Evolutionary conservation across 768 basidiomycete species (phyloP), one percentile per base, ranked within the genome.

Genomic region (Strobilomyces dryophilus): DNA sequence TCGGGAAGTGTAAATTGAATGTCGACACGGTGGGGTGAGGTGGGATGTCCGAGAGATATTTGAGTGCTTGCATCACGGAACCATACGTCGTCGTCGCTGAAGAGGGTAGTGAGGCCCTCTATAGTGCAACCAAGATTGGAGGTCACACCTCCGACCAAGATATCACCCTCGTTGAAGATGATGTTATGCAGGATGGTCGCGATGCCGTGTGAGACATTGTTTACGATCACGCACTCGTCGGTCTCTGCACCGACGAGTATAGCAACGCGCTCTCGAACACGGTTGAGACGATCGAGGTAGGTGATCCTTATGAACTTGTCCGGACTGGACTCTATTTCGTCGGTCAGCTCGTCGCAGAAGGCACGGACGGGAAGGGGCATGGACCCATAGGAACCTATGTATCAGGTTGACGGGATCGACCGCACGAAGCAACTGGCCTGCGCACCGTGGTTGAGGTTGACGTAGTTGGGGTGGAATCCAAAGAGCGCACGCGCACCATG

Each of bases 101-200:
- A 41, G n/a, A 32, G 42, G 41, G 40, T 34, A 0, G 15, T 47
- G 47, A 45, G 51, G n/a, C 2, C 7, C n/a, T n/a, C n/a, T n/a
- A 52, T 8, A 20, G 14, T 5, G 21, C 5, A 14, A 11, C 11
- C 17, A 52, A 7, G 37, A 57, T 60, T 8, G 50, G 47, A 2
- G 41, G 37, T 6, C 32, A 26, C 26, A 73, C 79, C 41, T 62
- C 68, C 73, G 42, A 91, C 69, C 48, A 93, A 74, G 9, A 87
- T 69, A 66, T 93, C 90, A 0, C 56, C 79, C 82, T 45, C 79
- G 64, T 59, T 60, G 41, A 63, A 59, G 32, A 77, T 71, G 29
- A 93, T 73, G 53, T 89, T 89, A 44, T 77, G 70, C 31, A 89
- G 64, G 46, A 92, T 71, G 10, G 82, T 87, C 58, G 84, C 83